Evolutionary conservation across 2,329 filamentous ascomycete species (phyloP).

Genomic region (Zalaria sp.): DNA sequence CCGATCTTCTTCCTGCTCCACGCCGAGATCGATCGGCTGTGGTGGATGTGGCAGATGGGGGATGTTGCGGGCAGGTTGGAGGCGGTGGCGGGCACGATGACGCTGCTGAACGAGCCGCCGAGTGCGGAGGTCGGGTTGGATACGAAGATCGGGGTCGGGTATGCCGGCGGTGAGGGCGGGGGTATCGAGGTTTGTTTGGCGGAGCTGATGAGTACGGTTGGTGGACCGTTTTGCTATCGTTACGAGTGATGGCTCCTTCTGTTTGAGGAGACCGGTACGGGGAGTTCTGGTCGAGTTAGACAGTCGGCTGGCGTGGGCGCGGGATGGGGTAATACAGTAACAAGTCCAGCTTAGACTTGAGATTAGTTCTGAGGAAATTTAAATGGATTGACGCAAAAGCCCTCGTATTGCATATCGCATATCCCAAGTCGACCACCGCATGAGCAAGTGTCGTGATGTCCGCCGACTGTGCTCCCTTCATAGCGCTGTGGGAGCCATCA

Average conservation of each 20-base stretch:
- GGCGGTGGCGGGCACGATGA: slow-evolving; percentile 29
- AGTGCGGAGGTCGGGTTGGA: slow-evolving; percentile 31
- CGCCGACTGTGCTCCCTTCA: too few relatives aligned
- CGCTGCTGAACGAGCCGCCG: slow-evolving; percentile 28
- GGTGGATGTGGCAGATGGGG: slow-evolving; percentile 36
- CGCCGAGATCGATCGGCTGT: slow-evolving; percentile 31
- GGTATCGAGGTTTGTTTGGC: slow-evolving; percentile 9
- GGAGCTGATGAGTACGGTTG: slow-evolving; percentile 17
- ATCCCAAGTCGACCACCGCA: too few relatives aligned
- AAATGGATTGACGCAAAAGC: too few relatives aligned
- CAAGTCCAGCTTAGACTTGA: too few relatives aligned
- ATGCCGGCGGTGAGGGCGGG: slow-evolving; percentile 8
- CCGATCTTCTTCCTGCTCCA: slow-evolving; percentile 34
- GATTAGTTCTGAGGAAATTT: too few relatives aligned
- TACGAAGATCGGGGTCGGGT: slow-evolving; percentile 22
- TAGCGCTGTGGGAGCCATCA: too few relatives aligned
- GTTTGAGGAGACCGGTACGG: too few relatives aligned
- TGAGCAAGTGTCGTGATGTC: too few relatives aligned
- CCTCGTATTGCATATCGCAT: too few relatives aligned
- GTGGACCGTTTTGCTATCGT: slow-evolving; percentile 17
- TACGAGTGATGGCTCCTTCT: slow-evolving; percentile 11
- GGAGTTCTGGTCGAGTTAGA: too few relatives aligned
- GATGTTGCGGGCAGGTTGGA: slow-evolving; percentile 24
- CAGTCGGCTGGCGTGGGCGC: too few relatives aligned
- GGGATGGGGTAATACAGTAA: too few relatives aligned